A percentile compares a stretch with the other conserved stretches of the same genome.
Conservation (phyloP, 1,139 yeast genomes). For the Suhomyces bokatorum region DNA sequence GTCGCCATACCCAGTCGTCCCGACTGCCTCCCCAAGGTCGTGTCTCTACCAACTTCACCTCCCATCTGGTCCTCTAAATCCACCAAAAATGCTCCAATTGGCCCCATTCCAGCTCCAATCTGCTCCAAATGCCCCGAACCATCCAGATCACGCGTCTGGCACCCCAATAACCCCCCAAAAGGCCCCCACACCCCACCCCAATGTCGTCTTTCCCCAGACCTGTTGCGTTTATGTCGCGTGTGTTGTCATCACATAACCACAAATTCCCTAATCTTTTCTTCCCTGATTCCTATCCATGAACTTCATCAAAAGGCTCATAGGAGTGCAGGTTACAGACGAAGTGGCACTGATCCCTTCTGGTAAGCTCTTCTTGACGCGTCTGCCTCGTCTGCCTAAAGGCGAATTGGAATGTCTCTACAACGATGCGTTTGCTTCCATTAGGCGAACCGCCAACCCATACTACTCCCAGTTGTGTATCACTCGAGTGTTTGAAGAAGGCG, state of each 20-base stretch:
- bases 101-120: too few relatives aligned
- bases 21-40: too few relatives aligned
- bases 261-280: neutral
- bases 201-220: neutral
- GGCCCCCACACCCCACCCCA: neutral
- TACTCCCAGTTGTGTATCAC: conserved; percentile 72
- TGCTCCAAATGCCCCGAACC: too few relatives aligned
- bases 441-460: conserved; percentile 65
- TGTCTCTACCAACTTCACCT: too few relatives aligned
- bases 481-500: conserved; percentile 69
- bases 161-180: neutral
- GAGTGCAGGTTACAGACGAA: conserved; percentile 63
- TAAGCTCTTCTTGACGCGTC: conserved; percentile 68
- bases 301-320: conserved; percentile 69
- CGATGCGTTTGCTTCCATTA: conserved; percentile 74
- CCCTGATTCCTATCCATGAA: conserved; percentile 52
- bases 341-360: conserved; percentile 78
- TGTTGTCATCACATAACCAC: neutral
- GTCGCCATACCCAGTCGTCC: too few relatives aligned
- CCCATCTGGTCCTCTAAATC: too few relatives aligned
- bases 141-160: too few relatives aligned
- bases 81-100: too few relatives aligned
- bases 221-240: conserved; percentile 3
- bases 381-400: conserved; percentile 82
- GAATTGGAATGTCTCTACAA: conserved; percentile 76